Evolutionary conservation across 2,329 filamentous ascomycete species (phyloP).

Genomic region (Botrytis porri): DNA sequence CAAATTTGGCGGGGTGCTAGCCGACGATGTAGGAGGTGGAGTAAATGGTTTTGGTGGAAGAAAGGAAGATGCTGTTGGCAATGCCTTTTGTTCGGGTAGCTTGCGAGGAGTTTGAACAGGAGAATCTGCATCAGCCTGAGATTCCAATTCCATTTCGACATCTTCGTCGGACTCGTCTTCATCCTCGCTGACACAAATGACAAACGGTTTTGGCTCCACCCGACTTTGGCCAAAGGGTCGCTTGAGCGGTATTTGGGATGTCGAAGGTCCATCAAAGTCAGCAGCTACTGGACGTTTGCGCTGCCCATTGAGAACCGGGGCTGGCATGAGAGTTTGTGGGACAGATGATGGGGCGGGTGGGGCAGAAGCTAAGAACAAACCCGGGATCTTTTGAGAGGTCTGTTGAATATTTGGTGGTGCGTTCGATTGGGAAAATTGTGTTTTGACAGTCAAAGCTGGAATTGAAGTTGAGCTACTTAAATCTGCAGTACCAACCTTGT

Average conservation of each 20-base stretch:
- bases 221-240: constrained; percentile 60
- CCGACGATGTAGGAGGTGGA: constrained; percentile 29
- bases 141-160: constrained; percentile 63
- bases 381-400: constrained; percentile 25
- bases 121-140: constrained; percentile 49
- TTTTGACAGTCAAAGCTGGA: background rate
- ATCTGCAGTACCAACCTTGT: background rate
- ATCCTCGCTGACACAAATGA: constrained; percentile 84
- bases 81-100: constrained; percentile 27
- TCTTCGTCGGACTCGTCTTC: constrained; percentile 60
- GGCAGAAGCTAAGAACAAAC: constrained; percentile 34
- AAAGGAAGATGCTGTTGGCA: constrained; percentile 40
- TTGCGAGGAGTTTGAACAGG: constrained; percentile 27
- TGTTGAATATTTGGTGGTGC: constrained; percentile 5
- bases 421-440: constrained; percentile 5
- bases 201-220: constrained; percentile 57
- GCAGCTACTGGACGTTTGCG: constrained; percentile 64
- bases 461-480: background rate
- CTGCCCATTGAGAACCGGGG: constrained; percentile 22
- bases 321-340: background rate
- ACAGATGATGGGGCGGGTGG: constrained; percentile 19
- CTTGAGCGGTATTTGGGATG: constrained; percentile 40
- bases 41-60: constrained; percentile 42
- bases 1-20: constrained; percentile 30
- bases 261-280: constrained; percentile 62